A percentile compares a stretch with the other conserved stretches of the same genome.
Conservation (phyloP, 139 green algal species). For the Volvox reticuliferus region DNA sequence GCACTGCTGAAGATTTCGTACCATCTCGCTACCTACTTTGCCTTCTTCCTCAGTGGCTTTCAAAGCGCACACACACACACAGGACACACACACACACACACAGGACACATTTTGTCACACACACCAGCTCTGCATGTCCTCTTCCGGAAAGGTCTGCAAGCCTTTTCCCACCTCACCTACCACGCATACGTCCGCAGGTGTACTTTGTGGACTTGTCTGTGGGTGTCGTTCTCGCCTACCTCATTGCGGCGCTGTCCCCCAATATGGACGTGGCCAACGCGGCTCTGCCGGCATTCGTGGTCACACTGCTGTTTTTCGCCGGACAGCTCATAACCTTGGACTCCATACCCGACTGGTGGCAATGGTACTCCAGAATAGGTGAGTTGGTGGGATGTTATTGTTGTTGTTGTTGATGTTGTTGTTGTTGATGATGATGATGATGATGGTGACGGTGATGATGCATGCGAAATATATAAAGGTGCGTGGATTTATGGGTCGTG, state of each 20-base stretch:
- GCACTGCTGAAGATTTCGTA: neutral
- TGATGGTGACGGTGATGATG: neutral
- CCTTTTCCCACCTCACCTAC: neutral
- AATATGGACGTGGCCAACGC: conserved; percentile 91
- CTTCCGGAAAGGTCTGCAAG: no score
- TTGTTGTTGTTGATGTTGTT: neutral
- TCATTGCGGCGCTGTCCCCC: conserved; percentile 74
- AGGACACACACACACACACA: neutral
- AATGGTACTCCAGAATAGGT: conserved; percentile 55
- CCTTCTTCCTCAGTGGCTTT: neutral
- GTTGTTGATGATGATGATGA: neutral
- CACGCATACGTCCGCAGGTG: conserved; percentile 13
- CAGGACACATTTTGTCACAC: no score
- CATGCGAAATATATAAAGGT: neutral
- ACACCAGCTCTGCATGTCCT: no score
- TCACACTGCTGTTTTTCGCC: conserved; percentile 71
- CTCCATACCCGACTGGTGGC: conserved; percentile 73
- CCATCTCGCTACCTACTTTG: neutral
- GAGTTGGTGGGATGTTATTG: no score
- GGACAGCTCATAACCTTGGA: conserved; percentile 72
- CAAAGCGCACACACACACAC: neutral
- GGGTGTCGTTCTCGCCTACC: conserved; percentile 76
- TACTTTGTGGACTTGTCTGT: conserved; percentile 59
- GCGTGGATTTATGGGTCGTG: neutral
- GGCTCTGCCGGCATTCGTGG: conserved; percentile 56